A percentile compares a stretch with the other conserved stretches of the same genome.
Conservation (phyloP, 2,329 filamentous ascomycete genomes). For the Raffaelea ambrosiae region DNA sequence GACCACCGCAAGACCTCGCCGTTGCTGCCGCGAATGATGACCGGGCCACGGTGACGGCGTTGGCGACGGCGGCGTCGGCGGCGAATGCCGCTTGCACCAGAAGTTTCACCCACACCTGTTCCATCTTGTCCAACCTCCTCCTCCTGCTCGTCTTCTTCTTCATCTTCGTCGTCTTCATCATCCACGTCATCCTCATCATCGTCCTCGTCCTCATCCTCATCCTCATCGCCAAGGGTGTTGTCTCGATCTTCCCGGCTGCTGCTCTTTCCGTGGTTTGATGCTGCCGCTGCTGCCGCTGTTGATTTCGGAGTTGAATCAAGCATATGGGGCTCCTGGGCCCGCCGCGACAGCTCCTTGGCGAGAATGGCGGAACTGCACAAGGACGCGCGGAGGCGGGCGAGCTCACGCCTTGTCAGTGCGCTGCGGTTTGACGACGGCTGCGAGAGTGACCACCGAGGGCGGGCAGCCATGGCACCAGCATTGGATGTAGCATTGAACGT, state of each 20-base stretch:
- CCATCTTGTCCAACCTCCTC: conserved; percentile 7
- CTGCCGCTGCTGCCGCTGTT: too few relatives aligned
- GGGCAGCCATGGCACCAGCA: conserved; percentile 1
- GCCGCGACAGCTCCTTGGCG: conserved; percentile 67
- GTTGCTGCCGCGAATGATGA: not conserved
- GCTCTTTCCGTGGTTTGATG: conserved; percentile 15
- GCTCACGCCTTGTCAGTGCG: conserved; percentile 48
- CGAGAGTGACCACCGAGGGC: conserved; percentile 16
- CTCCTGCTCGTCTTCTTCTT: not conserved
- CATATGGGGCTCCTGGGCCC: conserved; percentile 43
- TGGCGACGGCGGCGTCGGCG: not conserved
- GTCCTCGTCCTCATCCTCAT: too few relatives aligned
- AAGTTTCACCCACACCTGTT: too few relatives aligned
- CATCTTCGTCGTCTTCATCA: conserved; percentile 8
- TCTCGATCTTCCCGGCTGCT: not conserved
- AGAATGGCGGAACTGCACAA: conserved; percentile 84
- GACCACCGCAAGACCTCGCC: conserved; percentile 25
- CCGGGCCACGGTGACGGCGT: not conserved
- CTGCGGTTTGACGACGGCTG: conserved; percentile 4
- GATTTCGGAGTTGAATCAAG: too few relatives aligned
- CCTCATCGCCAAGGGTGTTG: not conserved
- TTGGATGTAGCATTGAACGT: too few relatives aligned
- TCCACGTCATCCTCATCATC: conserved; percentile 16
- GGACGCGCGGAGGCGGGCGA: conserved; percentile 68
- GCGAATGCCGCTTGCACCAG: not conserved